Percentiles rank a stretch among this genome's conserved stretches.
Conservation (phyloP, 805 yeast species). For the Yarrowia sp. region DNA sequence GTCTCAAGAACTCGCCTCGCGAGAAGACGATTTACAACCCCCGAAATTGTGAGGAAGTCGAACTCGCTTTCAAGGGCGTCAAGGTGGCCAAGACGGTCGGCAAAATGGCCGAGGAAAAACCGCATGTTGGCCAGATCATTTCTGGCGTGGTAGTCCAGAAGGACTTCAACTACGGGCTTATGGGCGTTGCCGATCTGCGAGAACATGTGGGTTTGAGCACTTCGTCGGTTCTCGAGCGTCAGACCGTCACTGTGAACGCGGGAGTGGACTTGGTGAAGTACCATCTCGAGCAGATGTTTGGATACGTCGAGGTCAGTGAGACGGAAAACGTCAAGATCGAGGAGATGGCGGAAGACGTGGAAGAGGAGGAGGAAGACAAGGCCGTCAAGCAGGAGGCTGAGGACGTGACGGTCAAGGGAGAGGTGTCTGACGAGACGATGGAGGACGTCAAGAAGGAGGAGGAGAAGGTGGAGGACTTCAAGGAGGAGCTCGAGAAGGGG, state of each 20-base stretch:
- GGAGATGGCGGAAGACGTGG: slow-evolving; percentile 28
- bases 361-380: slow-evolving; percentile 39
- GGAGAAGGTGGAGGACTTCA: not conserved
- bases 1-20: slow-evolving; percentile 76
- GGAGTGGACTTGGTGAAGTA: slow-evolving; percentile 76
- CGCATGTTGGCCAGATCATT: slow-evolving; percentile 48
- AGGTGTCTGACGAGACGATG: not conserved
- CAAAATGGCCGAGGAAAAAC: slow-evolving; percentile 50
- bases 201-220: slow-evolving; percentile 86
- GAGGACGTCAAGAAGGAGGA: not conserved
- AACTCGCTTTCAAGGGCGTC: slow-evolving; percentile 73
- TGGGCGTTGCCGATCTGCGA: slow-evolving; percentile 81
- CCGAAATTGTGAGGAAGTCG: slow-evolving; percentile 77
- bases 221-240: slow-evolving; percentile 78
- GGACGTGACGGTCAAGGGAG: not conserved
- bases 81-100: slow-evolving; percentile 80
- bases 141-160: slow-evolving; percentile 88
- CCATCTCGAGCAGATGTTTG: slow-evolving; percentile 96
- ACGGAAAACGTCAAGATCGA: slow-evolving; percentile 44
- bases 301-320: slow-evolving; percentile 61
- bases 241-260: slow-evolving; percentile 73
- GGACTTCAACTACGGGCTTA: slow-evolving; percentile 80
- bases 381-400: slow-evolving; percentile 34
- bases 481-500: not conserved
- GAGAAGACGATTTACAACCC: slow-evolving; percentile 93